phyloP scores from a whole-genome alignment of 495 filamentous ascomycete species.

The Aspergillus wentii region DNA sequence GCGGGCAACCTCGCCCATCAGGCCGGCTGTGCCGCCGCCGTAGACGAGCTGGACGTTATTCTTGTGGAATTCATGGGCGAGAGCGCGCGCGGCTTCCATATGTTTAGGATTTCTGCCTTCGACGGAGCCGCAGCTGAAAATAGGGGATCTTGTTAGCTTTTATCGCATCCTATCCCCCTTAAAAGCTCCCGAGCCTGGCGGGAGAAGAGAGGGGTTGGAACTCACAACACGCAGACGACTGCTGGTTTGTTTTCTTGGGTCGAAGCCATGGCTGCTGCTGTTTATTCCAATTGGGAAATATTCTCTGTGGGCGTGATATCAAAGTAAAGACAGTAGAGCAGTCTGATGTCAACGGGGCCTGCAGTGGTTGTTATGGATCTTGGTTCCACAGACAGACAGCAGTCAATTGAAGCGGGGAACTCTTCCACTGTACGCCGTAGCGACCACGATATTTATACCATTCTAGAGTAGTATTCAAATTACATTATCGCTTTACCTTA shows the following conservation, averaged over 20 bases:
- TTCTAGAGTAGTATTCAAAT: too few relatives aligned
- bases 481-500: too few relatives aligned
- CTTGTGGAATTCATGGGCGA: conserved; percentile 68
- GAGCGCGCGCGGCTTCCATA: conserved; percentile 68
- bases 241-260: conserved; percentile 37
- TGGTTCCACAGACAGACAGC: too few relatives aligned
- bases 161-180: too few relatives aligned
- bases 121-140: conserved; percentile 64
- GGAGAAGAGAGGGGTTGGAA: conserved; percentile 12
- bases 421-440: too few relatives aligned
- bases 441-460: too few relatives aligned
- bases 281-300: too few relatives aligned
- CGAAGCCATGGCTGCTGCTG: conserved; percentile 33
- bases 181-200: neutral
- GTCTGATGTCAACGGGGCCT: too few relatives aligned
- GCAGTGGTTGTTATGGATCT: too few relatives aligned
- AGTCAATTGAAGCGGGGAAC: too few relatives aligned
- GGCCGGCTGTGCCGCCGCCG: conserved; percentile 86
- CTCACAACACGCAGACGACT: conserved; percentile 81
- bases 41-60: conserved; percentile 81
- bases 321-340: too few relatives aligned
- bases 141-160: conserved; percentile 10
- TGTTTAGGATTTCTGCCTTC: conserved; percentile 65
- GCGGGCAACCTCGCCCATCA: conserved; percentile 90
- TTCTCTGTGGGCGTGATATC: too few relatives aligned